Evolutionary conservation across 352 stramenopile species (phyloP), one percentile per base, ranked within the genome.

Genomic region (Plasmopara muralis): DNA sequence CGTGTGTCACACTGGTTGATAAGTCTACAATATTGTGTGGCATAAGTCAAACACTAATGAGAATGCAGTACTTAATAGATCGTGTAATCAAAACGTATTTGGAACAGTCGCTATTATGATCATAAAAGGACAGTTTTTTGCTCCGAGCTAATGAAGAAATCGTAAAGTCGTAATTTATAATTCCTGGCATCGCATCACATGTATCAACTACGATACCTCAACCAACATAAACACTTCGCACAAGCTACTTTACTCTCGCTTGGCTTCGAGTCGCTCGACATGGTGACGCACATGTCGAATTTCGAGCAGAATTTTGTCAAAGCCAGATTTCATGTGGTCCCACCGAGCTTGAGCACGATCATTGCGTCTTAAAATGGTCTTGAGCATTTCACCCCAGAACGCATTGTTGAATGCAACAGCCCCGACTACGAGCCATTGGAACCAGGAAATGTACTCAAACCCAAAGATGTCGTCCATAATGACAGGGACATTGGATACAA

Each of bases 371-470:
- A 85, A 49, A 34, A 66, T 29, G 33, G 56, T 64, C 56, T 85
- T 88, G 29, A 77, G 55, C 10, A 85, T 40, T 53, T 85, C 77
- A 25, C 72, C 72, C 66, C 72, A 85, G 45, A 84, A 81, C 4
- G 64, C 70, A 14, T 70, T 67, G 54, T 80, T 70, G 9, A 87
- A 53, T 1, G 73, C 71, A 6, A 73, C 62, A 8, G 56, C 49
- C 5, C 69, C 46, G 4, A 73, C 62, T 7, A 79, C 55, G 10
- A 86, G 31, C 64, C 69, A 83, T 60, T 83, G 64, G 60, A 70
- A 85, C 57, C 62, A 79, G 50, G 67, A 37, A n/a, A 86, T 85
- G 57, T 83, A 83, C 47, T 66, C 68, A 54, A 86, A 86, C 12
- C 74, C 73, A 29, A 86, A 86, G 16, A 88, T 59, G 18, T 83